These are phyloP conservation scores for Gentiana macrophylla DNA, from an alignment of 257 asterid genomes.

Conservation along the genomic window DNA sequence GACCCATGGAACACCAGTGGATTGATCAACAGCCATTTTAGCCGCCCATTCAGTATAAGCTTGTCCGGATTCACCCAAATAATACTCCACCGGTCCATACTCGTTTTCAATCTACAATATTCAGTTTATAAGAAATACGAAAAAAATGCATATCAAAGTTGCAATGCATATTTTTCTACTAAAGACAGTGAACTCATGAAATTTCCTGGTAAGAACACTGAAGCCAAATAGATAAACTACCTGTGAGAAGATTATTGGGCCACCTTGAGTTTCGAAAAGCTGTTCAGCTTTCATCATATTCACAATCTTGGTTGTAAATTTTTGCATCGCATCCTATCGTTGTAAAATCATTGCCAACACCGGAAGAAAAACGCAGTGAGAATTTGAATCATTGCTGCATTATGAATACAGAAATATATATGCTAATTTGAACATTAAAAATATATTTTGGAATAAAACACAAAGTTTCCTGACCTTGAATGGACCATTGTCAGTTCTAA, in stretches of 20 bases:
- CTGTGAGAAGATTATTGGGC: constrained; percentile 91
- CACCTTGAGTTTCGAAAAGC: constrained; percentile 82
- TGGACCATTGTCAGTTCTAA: constrained; percentile 32
- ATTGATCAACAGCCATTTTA: constrained; percentile 82
- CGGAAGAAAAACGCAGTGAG: constrained; percentile 8
- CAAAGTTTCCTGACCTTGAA: constrained; percentile 24
- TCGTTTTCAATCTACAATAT: constrained; percentile 71
- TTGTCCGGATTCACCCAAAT: constrained; percentile 65
- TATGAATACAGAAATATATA: constrained; percentile 1
- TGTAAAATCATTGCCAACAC: constrained; percentile 14
- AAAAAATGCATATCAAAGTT: too few species aligned
- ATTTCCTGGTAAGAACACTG: neutral
- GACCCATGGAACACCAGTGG: constrained; percentile 91
- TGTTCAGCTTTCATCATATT: constrained; percentile 78
- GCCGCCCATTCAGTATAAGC: constrained; percentile 87
- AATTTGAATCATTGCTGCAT: neutral
- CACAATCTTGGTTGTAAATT: constrained; percentile 86
- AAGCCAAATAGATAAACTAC: constrained; percentile 21
- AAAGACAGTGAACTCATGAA: neutral
- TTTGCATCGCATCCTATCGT: constrained; percentile 78
- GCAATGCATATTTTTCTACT: neutral
- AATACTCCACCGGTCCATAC: constrained; percentile 87
- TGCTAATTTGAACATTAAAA: neutral
- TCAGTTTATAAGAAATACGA: neutral
- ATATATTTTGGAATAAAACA: neutral